Evolutionary conservation across 257 asterid species (phyloP).

Genomic region (Plantago elongata): DNA sequence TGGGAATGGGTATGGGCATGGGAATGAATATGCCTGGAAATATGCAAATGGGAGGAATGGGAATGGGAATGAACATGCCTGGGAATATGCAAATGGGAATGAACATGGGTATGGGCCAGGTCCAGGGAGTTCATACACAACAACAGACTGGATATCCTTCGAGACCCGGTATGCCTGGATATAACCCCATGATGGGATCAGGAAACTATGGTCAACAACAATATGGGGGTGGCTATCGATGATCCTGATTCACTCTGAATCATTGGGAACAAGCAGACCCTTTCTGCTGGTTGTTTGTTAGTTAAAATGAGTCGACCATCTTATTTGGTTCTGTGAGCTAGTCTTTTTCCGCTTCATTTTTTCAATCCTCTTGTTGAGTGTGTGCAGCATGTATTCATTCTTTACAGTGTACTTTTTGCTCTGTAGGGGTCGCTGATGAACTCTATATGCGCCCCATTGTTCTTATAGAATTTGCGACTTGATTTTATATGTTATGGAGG

Average conservation of each 20-base stretch:
- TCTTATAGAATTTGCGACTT: constrained; percentile 26
- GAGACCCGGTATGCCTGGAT: constrained; percentile 49
- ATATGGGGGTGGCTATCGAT: constrained; percentile 74
- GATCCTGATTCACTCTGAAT: constrained; percentile 20
- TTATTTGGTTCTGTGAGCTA: constrained; percentile 22
- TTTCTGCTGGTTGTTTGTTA: constrained; percentile 18
- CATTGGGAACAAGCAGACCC: neutral
- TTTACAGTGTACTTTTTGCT: constrained; percentile 26
- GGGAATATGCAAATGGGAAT: constrained; percentile 21
- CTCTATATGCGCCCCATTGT: constrained; percentile 24
- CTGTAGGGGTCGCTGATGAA: constrained; percentile 32
- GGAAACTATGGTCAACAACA: constrained; percentile 68
- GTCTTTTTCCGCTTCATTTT: constrained; percentile 23
- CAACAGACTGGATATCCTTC: constrained; percentile 66
- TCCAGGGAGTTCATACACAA: constrained; percentile 41
- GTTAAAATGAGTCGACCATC: constrained; percentile 22
- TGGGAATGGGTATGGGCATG: constrained; percentile 58
- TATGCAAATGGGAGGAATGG: constrained; percentile 12
- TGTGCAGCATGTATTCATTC: constrained; percentile 35
- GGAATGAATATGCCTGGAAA: constrained; percentile 23
- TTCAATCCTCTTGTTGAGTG: constrained; percentile 13
- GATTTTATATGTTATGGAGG: constrained; percentile 36
- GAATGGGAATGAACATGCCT: constrained; percentile 11
- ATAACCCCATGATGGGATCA: constrained; percentile 63
- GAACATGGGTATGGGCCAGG: constrained; percentile 36